Evolutionary conservation across 352 stramenopile species (phyloP), one percentile per base, ranked within the genome.

Genomic region (Blastocystis hominis): DNA sequence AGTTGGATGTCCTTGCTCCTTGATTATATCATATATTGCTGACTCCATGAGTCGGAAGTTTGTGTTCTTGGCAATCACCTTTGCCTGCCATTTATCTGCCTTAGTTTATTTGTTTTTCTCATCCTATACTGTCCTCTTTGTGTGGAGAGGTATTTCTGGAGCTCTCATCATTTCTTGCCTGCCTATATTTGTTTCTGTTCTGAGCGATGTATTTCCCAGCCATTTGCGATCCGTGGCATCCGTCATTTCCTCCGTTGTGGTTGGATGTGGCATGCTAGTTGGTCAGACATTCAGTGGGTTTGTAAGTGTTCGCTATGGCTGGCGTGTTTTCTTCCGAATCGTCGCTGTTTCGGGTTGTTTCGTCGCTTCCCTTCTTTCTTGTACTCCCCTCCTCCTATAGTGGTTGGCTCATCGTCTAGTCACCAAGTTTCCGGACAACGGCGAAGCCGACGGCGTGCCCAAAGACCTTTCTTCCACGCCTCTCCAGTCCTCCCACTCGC

Each of bases 261-360:
- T 84, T 9, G 72, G 72, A 6, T 66, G 53, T 30, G 72, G 72
- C 34, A 59, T 66, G 36, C 47, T 84, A 17, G 36, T 68, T 30
- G 72, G 72, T 30, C 72, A 84, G 20, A 84, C 72, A 38, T 13
- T 84, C 20, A 84, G 72, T 40, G 72, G 72, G 15, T 84, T 69
- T 34, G 38, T 84, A 13, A 61, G 72, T 38, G 36, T 53, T 64
- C 46, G 36, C 9, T 84, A 68, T 34, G 53, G 72, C 13, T 84
- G 72, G 72, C 34, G 53, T 15, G 46, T 68, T 40, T 84, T 84
- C 30, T 84, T 84, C 55, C 72, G 55, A 10, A 53, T 66, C 53
- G 46, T 44, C 13, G 30, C 72, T 40, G 1, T 34, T 17, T 17
- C 68, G 2, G 72, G 72, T 15, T 36, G 66, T 15, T 53, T 84